Base-by-base conservation (phyloP, 2,329 filamentous ascomycete species). In the Elsinoe ampelina region DNA sequence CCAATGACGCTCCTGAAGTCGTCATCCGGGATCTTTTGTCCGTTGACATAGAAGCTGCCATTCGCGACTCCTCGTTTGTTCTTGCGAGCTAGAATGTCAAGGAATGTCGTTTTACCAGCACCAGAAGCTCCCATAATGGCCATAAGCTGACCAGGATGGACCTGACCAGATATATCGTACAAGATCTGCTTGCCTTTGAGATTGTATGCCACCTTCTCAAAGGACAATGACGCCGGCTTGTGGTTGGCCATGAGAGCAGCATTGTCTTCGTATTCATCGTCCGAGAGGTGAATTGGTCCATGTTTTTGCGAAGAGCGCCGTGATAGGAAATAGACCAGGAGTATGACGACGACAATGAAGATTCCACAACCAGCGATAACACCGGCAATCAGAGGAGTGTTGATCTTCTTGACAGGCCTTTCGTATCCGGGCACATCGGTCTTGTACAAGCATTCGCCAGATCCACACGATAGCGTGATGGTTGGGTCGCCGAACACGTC, bases 111-210 rank as follows among this genome's bases (percentile, higher is more conserved):
- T 74, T 98, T 98, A 58, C 93, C 93, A 41, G 93, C 95, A 30
- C 93, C 93, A 0, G 93, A 98, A 6, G 93, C 92, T 57, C 93
- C 93, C 92, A 98, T 98, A 65, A 98, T 95, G 7, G 93, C 93
- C 62, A 92, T 89, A 6, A 97, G 82, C 69, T 98, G 90, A n/a
- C 95, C 95, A 2, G 92, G 90, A 63, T 87, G 86, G n/a, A 92
- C 91, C 41, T 89, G 84, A 47, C 93, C 93, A 62, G 86, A 84
- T 34, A 98, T 86, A 12, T 81, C 82, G 13, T 80, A 79, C 2
- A 98, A 77, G 47, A 98, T 96, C 54, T 87, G 80, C 71, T 89
- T 96, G 38, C 89, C 89, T 62, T 95, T 95, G 36, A 98, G 78
- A 19, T 80, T 78, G 68, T 98, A 98, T 0, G 84, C 83, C 2